A percentile compares a stretch with the other conserved stretches of the same genome.
Conservation (phyloP, 2,329 filamentous ascomycete species). For the Phaeosphaeria sp. region DNA sequence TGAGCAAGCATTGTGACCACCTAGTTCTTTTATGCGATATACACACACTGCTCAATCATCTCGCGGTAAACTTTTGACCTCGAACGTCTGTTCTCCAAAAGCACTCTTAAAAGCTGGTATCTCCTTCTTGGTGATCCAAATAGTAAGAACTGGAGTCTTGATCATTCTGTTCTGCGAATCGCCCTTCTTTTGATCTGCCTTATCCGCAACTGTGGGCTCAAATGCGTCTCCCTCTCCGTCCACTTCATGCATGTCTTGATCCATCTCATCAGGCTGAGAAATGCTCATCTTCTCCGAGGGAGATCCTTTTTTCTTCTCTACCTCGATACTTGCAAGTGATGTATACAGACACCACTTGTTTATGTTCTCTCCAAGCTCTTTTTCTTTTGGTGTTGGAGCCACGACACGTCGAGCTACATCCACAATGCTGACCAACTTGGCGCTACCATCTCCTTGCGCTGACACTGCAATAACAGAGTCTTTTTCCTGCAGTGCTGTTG, state of each 20-base stretch:
- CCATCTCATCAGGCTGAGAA: not conserved
- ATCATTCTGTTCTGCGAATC: conserved; percentile 6
- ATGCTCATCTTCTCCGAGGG: not conserved
- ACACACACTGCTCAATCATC: conserved; percentile 2
- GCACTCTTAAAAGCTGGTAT: conserved; percentile 19
- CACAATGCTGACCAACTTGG: conserved; percentile 28
- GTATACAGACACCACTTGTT: conserved; percentile 27
- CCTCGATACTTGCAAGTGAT: conserved; percentile 18
- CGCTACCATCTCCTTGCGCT: conserved; percentile 27
- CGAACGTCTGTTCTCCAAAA: conserved; percentile 27
- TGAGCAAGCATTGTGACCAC: not conserved
- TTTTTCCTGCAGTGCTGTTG: conserved; percentile 8
- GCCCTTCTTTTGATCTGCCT: not conserved
- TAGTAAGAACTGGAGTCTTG: conserved; percentile 24
- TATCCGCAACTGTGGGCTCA: conserved; percentile 18
- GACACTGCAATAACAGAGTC: conserved; percentile 22
- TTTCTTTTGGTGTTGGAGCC: conserved; percentile 4
- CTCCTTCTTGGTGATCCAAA: conserved; percentile 27
- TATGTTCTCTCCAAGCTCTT: conserved; percentile 1
- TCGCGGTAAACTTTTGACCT: conserved; percentile 6
- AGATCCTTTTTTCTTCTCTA: conserved; percentile 3
- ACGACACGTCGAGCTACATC: conserved; percentile 25
- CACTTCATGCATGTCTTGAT: conserved; percentile 8
- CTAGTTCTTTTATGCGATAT: not conserved
- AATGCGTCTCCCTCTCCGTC: conserved; percentile 20